Evolutionary conservation across 768 basidiomycete genomes (phyloP).

Genomic region (Thelephora ganbajun): DNA sequence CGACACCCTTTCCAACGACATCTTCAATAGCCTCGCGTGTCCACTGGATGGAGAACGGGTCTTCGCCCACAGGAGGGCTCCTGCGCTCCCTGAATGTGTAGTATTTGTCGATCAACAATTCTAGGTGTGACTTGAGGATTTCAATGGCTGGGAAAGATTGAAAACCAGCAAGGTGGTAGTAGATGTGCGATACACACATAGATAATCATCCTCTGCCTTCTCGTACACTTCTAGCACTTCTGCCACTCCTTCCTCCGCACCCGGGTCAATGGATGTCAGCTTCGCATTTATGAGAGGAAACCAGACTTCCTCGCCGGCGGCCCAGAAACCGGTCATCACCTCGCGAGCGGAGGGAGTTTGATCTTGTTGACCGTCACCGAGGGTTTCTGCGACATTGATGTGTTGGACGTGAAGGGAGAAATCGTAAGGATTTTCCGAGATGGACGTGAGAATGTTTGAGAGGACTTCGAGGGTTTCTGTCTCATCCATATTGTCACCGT

Average conservation of each 20-base stretch:
- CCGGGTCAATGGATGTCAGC: conserved; percentile 31
- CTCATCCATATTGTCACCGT: conserved; percentile 33
- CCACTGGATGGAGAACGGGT: conserved; percentile 48
- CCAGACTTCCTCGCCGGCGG: conserved; percentile 64
- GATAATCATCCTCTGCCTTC: conserved; percentile 60
- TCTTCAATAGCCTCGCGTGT: conserved; percentile 39
- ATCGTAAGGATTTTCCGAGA: conserved; percentile 48
- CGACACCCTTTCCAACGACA: conserved; percentile 40
- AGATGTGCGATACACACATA: conserved; percentile 44
- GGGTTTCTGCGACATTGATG: conserved; percentile 41
- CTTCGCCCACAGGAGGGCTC: conserved; percentile 37
- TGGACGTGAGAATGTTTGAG: conserved; percentile 38
- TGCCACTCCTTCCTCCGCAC: conserved; percentile 35
- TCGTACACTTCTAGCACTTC: conserved; percentile 48
- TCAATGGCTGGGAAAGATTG: conserved; percentile 46
- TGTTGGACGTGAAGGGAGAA: conserved; percentile 53
- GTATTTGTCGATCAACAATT: conserved; percentile 36
- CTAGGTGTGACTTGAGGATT: conserved; percentile 51
- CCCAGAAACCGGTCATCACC: conserved; percentile 48
- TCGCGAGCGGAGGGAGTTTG: conserved; percentile 50
- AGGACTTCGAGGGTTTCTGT: conserved; percentile 50
- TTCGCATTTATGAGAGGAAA: conserved; percentile 49
- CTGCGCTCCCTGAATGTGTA: conserved; percentile 20
- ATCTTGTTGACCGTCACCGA: conserved; percentile 34
- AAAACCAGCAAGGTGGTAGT: neutral